phyloP scores from a whole-genome alignment of 2,329 filamentous ascomycete species.

The Fusarium oligoseptatum region DNA sequence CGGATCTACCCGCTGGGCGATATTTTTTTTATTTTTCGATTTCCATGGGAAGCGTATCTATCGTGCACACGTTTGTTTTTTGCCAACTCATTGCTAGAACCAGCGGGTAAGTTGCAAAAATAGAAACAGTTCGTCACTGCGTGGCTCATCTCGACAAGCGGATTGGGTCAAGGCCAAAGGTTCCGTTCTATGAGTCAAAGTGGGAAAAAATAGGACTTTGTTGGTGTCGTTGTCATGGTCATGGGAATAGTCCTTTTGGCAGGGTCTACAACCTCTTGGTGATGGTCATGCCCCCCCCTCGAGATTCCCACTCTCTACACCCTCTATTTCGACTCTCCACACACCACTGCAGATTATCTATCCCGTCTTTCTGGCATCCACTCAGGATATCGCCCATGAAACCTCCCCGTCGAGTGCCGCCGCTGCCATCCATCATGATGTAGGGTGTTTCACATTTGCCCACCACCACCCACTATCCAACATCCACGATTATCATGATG shows the following conservation, averaged over 20 bases:
- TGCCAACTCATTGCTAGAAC: background rate
- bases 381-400: slow-evolving; percentile 16
- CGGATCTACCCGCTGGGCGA: slow-evolving; percentile 39
- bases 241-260: slow-evolving; percentile 33
- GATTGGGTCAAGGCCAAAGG: slow-evolving; percentile 24
- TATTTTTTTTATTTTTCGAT: too few species aligned
- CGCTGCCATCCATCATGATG: slow-evolving; percentile 8
- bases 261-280: slow-evolving; percentile 33
- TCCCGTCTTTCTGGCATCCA: slow-evolving; percentile 34
- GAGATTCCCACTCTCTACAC: slow-evolving; percentile 24
- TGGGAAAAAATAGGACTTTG: slow-evolving; percentile 3
- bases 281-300: slow-evolving; percentile 28
- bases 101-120: background rate
- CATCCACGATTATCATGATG: slow-evolving; percentile 1
- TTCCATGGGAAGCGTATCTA: slow-evolving; percentile 18
- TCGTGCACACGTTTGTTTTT: background rate
- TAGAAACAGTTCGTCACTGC: background rate
- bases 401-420: slow-evolving; percentile 10
- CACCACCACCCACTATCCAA: background rate
- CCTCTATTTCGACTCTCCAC: background rate
- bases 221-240: slow-evolving; percentile 19
- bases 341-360: background rate
- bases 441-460: slow-evolving; percentile 16
- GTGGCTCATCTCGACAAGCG: slow-evolving; percentile 25
- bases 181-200: slow-evolving; percentile 35